Percentiles rank a stretch among this genome's conserved stretches.
Evolutionary conservation across 2,329 filamentous ascomycete genomes (phyloP).

Genomic region (Grosmannia clavigera): DNA sequence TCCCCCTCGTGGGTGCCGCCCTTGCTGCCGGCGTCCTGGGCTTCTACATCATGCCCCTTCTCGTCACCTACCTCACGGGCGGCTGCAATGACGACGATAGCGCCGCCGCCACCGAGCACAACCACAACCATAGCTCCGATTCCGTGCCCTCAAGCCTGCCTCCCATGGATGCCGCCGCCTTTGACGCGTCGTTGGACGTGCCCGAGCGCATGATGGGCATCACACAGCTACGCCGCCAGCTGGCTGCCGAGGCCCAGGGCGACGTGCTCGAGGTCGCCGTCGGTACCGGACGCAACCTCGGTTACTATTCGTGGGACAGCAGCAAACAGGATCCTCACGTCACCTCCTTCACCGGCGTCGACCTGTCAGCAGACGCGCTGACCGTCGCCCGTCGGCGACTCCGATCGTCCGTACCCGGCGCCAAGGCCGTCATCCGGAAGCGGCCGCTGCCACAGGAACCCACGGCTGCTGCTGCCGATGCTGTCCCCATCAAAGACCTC

Average conservation of each 20-base stretch:
- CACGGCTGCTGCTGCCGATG: not conserved
- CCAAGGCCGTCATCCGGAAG: constrained; percentile 27
- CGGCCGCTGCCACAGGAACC: constrained; percentile 8
- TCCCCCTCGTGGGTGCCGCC: constrained; percentile 13
- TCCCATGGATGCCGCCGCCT: constrained; percentile 35
- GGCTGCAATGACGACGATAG: constrained; percentile 5
- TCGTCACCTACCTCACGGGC: constrained; percentile 9
- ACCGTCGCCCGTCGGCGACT: constrained; percentile 43
- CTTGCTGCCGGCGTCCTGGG: constrained; percentile 14
- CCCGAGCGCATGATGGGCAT: constrained; percentile 47
- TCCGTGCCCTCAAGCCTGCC: constrained; percentile 19
- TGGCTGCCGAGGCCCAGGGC: constrained; percentile 36
- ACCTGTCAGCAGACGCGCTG: constrained; percentile 49
- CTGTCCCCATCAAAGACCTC: constrained; percentile 27
- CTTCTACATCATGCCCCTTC: constrained; percentile 12
- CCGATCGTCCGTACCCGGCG: constrained; percentile 26
- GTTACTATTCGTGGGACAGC: constrained; percentile 42
- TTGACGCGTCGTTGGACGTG: constrained; percentile 45
- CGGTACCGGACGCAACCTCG: constrained; percentile 49
- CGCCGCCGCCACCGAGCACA: not conserved
- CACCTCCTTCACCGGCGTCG: constrained; percentile 47
- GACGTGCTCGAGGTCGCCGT: constrained; percentile 52
- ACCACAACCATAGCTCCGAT: constrained; percentile 3
- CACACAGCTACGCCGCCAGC: constrained; percentile 32
- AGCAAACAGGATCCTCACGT: not conserved